Evolutionary conservation across 2,329 filamentous ascomycete species (phyloP).

Genomic region (Aureobasidium sp.): DNA sequence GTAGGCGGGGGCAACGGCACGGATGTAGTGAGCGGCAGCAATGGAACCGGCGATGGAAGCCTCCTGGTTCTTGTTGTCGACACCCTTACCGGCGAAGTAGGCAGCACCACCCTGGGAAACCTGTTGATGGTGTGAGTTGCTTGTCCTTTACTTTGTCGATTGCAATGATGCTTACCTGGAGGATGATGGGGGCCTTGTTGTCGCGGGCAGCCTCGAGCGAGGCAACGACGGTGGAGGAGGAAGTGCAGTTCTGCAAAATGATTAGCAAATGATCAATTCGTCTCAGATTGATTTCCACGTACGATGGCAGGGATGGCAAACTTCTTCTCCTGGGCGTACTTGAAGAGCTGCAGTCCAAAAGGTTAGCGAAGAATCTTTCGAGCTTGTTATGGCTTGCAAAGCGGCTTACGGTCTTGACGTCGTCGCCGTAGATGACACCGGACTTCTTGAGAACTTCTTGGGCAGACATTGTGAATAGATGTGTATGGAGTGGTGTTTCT

Average conservation of each 20-base stretch:
- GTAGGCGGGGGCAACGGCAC: constrained; percentile 76
- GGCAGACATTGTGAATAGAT: constrained; percentile 15
- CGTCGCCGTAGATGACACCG: constrained; percentile 32
- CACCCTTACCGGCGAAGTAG: constrained; percentile 50
- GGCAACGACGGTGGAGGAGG: constrained; percentile 76
- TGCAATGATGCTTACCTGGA: constrained; percentile 39
- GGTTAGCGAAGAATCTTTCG: constrained; percentile 12
- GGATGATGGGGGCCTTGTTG: constrained; percentile 80
- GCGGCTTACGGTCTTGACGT: constrained; percentile 19
- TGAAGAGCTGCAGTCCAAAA: constrained; percentile 54
- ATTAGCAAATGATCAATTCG: background rate
- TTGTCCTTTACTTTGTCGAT: background rate
- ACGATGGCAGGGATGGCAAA: constrained; percentile 60
- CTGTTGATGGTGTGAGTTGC: background rate
- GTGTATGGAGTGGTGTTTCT: constrained; percentile 5
- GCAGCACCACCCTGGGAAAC: constrained; percentile 87
- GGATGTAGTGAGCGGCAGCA: constrained; percentile 89
- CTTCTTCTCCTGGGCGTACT: constrained; percentile 77
- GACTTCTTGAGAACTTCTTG: constrained; percentile 22
- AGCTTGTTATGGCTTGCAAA: background rate
- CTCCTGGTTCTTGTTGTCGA: constrained; percentile 72
- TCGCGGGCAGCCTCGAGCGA: constrained; percentile 92
- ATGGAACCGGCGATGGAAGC: constrained; percentile 83
- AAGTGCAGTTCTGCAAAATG: constrained; percentile 65
- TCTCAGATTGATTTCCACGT: background rate